Base-by-base conservation (phyloP, 176 grass and related monocot species). In the Eragrostis curvula region DNA sequence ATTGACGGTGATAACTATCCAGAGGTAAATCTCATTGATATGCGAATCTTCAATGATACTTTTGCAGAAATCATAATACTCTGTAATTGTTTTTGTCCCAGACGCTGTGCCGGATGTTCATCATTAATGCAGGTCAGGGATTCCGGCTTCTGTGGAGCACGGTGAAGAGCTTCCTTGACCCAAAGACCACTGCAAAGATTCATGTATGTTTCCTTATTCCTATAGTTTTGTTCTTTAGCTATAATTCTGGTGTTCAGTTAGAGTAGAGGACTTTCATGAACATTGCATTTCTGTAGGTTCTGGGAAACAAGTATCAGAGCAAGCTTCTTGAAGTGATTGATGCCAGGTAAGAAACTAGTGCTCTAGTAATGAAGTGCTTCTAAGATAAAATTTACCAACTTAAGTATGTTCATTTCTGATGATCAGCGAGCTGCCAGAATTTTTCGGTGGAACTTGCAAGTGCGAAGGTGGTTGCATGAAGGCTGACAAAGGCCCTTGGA, bases 291-390 rank as follows among this genome's bases (percentile, higher is more conserved):
- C 52, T 83, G 53, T 79, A 98, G 96, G 96, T 98, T 63, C 78
- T 98, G 36, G 93, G 96, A 28, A 98, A 95, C 75, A 98, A 95
- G 84, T 98, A 98, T n/a, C 96, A 98, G 79, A 93, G 87, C 87
- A 98, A 98, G 76, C 88, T 98, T 92, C 90, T 98, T 20, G 96
- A 98, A 73, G 85, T 98, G 78, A 98, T 98, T 11, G 96, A 98
- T 88, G 92, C 96, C 42, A 98, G 96, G 96, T 95, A 58, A 0
- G 50, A 57, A 62, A 75, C 5, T 2, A n/a, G 61, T 55, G 3
- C 17, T 72, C 0, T 64, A 76, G 43, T 59, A 12, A 2, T 65
- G 55, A 66, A 18, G 7, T 87, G 25, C 36, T 75, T 70, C 14
- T 73, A 25, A 50, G 25, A 43, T 6, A 60, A 71, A 50, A 32